A percentile compares a stretch with the other conserved stretches of the same genome.
Conservation (phyloP, 495 filamentous ascomycete genomes). For the Lichina pygmaea region DNA sequence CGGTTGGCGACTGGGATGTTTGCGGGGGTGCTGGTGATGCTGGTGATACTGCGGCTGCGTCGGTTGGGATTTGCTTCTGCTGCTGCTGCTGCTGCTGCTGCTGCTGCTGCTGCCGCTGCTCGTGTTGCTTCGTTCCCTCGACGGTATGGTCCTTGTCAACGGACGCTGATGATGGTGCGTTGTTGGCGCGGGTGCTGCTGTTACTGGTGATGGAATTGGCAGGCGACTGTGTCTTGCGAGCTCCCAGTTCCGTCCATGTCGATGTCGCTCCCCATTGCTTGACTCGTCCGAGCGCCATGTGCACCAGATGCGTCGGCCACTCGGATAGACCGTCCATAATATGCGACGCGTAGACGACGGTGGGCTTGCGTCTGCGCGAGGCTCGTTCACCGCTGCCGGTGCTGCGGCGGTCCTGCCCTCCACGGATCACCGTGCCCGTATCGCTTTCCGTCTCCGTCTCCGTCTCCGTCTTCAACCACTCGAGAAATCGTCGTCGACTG, state of each 20-base stretch:
- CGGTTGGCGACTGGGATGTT: conserved; percentile 10
- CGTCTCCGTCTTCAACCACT: conserved; percentile 68
- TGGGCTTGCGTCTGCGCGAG: conserved; percentile 29
- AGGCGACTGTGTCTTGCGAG: no score
- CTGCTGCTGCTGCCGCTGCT: no score
- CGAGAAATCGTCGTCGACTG: conserved; percentile 58
- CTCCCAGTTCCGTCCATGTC: conserved; percentile 2
- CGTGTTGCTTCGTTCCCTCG: no score
- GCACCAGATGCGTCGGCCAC: conserved; percentile 88
- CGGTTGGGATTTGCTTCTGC: no score
- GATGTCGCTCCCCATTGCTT: conserved; percentile 52
- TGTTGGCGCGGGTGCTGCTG: neutral
- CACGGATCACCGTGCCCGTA: neutral
- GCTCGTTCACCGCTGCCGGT: neutral
- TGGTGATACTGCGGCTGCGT: no score
- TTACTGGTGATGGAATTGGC: neutral
- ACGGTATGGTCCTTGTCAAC: neutral
- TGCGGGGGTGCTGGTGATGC: no score
- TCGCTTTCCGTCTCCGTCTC: conserved; percentile 13
- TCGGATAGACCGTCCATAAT: conserved; percentile 77
- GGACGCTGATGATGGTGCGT: neutral
- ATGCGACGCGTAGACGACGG: conserved; percentile 93
- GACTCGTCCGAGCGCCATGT: conserved; percentile 71
- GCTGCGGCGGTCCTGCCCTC: neutral
- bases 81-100: no score